Evolutionary conservation across 371 early-diverging fungal genomes (phyloP), one percentile per base, ranked within the genome.

Genomic region (Choanephora cucurbitarum): DNA sequence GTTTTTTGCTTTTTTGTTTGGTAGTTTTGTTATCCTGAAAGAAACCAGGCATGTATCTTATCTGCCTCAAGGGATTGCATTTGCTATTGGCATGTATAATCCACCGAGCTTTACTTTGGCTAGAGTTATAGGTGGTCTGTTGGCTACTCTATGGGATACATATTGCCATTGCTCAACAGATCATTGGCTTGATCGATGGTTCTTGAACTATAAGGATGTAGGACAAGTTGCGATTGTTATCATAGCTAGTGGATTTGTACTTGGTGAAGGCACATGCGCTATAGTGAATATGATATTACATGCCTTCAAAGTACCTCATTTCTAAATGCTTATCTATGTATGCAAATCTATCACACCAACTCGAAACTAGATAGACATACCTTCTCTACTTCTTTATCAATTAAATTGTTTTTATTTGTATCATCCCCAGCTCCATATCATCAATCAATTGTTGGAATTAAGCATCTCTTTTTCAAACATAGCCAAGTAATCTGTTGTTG

Each of bases 81-180:
- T 91, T 73, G 90, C 91, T 15, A 86, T 91, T 33, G 91, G 91
- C 13, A 91, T 91, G 59, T 91, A 90, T 66, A 91, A 88, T 66
- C 81, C 90, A 6, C 91, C 91, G 2, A 86, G 81, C 53, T 91
- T 89, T 52, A 89, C 88, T 0, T 58, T 89, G 31, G 87, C 89
- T 19, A 80, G 90, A 6, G 82, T 87, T 0, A 69, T 86, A 14
- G 91, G 91, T 15, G 89, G 88, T 13, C 47, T 84, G n/a, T 57
- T 74, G 1, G 75, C 69, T 1, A 18, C 70, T 22, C 39, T 66
- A 24, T 82, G 84, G 80, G 72, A 77, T 56, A 51, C 55, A 31
- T 73, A 75, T 49, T 79, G 78, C 47, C 62, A 67, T 50, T 33
- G 28, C 7, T 28, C 28, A 28, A 28, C 28, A 9, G 21, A 44